phyloP scores from a whole-genome alignment of 163 green algal genomes.

The Smithsoniella earleae region DNA sequence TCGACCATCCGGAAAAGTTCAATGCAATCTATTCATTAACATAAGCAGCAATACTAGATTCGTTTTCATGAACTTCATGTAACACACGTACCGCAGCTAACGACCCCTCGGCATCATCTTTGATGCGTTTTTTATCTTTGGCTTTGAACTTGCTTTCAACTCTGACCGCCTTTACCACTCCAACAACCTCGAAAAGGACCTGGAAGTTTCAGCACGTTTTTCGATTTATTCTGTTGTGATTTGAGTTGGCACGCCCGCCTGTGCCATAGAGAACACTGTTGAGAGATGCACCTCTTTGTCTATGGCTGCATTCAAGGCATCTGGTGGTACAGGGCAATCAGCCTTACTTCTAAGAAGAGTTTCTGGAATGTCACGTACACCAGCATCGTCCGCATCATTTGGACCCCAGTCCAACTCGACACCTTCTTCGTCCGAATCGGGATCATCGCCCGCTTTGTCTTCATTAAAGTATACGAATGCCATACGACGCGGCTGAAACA shows the following conservation, averaged over 20 bases:
- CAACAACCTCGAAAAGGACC: not conserved
- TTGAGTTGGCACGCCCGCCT: not conserved
- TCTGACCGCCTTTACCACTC: slow-evolving; percentile 11
- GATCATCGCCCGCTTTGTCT: slow-evolving; percentile 37
- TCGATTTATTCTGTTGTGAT: too few relatives aligned
- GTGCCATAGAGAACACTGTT: not conserved
- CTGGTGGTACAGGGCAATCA: slow-evolving; percentile 57
- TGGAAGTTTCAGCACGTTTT: too few relatives aligned
- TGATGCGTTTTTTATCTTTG: not conserved
- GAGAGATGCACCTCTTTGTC: slow-evolving; percentile 3
- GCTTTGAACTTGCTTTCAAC: not conserved
- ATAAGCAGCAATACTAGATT: too few relatives aligned
- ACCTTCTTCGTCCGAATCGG: slow-evolving; percentile 30
- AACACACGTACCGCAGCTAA: not conserved
- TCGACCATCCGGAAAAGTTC: not conserved
- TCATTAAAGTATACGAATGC: slow-evolving; percentile 80
- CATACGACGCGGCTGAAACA: slow-evolving; percentile 70
- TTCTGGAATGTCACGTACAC: slow-evolving; percentile 57
- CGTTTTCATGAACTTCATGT: not conserved
- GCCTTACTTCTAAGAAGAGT: slow-evolving; percentile 73
- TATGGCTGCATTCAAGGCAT: slow-evolving; percentile 15
- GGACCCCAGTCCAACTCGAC: not conserved
- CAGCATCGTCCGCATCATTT: not conserved
- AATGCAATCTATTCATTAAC: too few relatives aligned
- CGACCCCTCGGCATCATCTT: not conserved